Evolutionary conservation across 176 grass and related monocot species (phyloP), one percentile per base, ranked within the genome.

Genomic region (Dactylis glomerata): DNA sequence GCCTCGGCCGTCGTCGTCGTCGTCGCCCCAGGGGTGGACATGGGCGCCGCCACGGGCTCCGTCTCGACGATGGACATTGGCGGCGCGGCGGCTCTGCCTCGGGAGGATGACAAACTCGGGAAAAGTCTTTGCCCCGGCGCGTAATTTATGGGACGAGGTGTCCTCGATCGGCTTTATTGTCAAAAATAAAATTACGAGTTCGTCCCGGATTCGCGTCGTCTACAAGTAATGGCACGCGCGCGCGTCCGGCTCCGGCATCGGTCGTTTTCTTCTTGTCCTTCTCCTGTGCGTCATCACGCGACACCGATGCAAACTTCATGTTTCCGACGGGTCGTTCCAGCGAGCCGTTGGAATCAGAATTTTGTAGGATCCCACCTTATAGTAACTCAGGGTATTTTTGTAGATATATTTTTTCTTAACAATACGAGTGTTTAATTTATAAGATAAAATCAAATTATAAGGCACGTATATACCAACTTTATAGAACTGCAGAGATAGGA

Each of bases 51-150:
- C 0, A 56, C 6, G 50, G 50, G 19, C 17, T 20, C 20, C 16
- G 23, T n/a, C 59, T 81, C 81, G 80, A 75, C 85, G 83, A 84
- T 84, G 59, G 7, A 63, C 59, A 63, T 63, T 32, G 59, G 59
- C 59, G 59, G 59, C 59, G n/a, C 5, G 6, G 5, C 20, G 24
- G 27, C 3, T 61, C 12, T 62, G 50, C 50, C 50, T 52, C 50
- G 50, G 50, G 50, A 52, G 50, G 6, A 52, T 17, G 50, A 52
- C 50, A 52, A 52, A 52, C 19, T 52, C 50, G 2, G 0, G 17
- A 52, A 52, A 8, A 62, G 58, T 62, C 58, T 31, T 62, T 11
- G 54, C 6, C 55, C 26, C 3, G 55, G 55, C 59, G 59, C 59
- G 27, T 63, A 6, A 63, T 63, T 63, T 63, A 31, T 63, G 59